These are phyloP conservation scores for Porogramme epimiltina DNA, from an alignment of 1,284 basidiomycete genomes.

Conservation along the genomic window DNA sequence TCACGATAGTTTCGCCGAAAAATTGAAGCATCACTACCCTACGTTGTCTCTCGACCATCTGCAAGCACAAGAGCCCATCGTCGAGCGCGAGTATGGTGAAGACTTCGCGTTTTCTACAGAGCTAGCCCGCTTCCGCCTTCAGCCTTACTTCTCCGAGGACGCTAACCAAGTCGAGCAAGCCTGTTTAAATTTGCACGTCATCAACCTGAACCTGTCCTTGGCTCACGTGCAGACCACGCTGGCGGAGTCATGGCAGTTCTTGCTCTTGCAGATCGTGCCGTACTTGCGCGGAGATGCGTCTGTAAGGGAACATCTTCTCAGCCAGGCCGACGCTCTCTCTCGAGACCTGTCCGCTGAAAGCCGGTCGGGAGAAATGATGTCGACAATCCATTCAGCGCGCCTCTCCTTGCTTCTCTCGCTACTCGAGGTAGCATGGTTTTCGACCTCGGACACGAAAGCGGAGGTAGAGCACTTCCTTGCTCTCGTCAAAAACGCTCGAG, in stretches of 20 bases:
- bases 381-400: conserved; percentile 77
- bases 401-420: conserved; percentile 75
- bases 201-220: conserved; percentile 86
- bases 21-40: conserved; percentile 50
- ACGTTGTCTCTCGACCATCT: conserved; percentile 65
- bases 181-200: conserved; percentile 56
- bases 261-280: conserved; percentile 67
- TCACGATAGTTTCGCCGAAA: conserved; percentile 56
- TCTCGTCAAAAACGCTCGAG: conserved; percentile 61
- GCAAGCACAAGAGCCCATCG: conserved; percentile 59
- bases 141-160: conserved; percentile 46
- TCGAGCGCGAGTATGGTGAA: conserved; percentile 80
- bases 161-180: conserved; percentile 45
- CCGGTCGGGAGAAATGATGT: conserved; percentile 84
- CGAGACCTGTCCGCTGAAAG: conserved; percentile 69
- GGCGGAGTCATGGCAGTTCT: conserved; percentile 77
- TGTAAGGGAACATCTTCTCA: conserved; percentile 58
- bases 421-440: conserved; percentile 81
- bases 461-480: conserved; percentile 65
- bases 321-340: conserved; percentile 65
- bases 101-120: conserved; percentile 71
- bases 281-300: conserved; percentile 61
- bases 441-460: conserved; percentile 53
- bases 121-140: conserved; percentile 55
- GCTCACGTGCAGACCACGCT: conserved; percentile 78